These are phyloP conservation scores for Lablab purpureus DNA, from an alignment of 306 rosid genomes.

Conservation along the genomic window DNA sequence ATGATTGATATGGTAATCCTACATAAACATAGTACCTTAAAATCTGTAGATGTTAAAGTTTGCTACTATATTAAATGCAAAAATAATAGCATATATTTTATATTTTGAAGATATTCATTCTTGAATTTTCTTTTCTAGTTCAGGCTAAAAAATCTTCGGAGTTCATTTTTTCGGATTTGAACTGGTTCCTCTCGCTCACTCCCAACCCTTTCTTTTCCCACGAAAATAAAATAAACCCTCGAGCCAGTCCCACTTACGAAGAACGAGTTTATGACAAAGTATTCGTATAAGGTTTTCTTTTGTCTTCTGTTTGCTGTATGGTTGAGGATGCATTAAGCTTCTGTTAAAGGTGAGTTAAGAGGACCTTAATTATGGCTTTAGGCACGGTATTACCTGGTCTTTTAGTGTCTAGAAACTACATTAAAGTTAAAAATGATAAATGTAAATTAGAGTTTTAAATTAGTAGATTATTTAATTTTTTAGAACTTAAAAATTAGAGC, in stretches of 20 bases:
- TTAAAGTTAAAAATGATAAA: not conserved
- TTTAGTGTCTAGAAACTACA: not conserved
- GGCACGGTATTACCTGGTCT: not conserved
- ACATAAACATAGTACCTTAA: not conserved
- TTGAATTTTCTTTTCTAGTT: constrained; percentile 1
- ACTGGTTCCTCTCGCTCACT: not conserved
- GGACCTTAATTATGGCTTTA: not conserved
- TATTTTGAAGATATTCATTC: constrained; percentile 30
- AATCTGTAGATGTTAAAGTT: constrained; percentile 24
- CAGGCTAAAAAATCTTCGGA: constrained; percentile 13
- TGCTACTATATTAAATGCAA: constrained; percentile 38
- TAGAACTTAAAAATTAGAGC: not conserved
- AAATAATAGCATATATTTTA: not conserved
- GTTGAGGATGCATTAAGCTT: not conserved
- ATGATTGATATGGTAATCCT: constrained; percentile 45
- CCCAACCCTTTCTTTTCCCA: not conserved
- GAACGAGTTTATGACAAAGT: not conserved
- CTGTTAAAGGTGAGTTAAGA: not conserved
- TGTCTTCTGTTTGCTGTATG: not conserved
- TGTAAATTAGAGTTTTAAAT: not conserved
- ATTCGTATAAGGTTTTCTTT: not conserved
- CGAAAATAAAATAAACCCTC: not conserved
- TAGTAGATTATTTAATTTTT: not conserved
- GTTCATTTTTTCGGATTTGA: constrained; percentile 3
- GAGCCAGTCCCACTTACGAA: not conserved